Percentiles rank a stretch among this genome's conserved stretches.
Conservation (phyloP, 371 early-diverging fungal species). For the Catenaria anguillulae region DNA sequence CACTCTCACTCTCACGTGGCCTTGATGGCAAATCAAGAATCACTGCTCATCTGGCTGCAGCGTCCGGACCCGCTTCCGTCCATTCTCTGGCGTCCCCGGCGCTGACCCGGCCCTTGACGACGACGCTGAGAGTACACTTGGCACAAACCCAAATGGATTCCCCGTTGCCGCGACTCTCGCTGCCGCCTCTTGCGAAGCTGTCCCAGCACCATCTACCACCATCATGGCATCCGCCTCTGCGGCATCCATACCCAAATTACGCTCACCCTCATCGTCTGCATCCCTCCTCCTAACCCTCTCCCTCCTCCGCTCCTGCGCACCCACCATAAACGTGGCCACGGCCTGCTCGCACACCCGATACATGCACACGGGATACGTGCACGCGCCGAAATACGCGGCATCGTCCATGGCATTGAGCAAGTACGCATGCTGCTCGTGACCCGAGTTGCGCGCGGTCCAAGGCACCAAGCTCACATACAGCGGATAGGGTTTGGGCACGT, state of each 20-base stretch:
- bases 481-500: background rate
- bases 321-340: background rate
- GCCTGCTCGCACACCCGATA: background rate
- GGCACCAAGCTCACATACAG: background rate
- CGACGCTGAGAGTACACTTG: too few relatives aligned
- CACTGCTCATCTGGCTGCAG: too few relatives aligned
- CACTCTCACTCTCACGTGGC: too few relatives aligned
- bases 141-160: background rate
- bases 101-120: too few relatives aligned
- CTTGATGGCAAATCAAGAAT: too few relatives aligned
- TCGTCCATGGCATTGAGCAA: background rate
- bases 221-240: too few relatives aligned
- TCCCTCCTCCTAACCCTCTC: background rate
- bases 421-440: background rate
- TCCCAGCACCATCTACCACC: too few relatives aligned
- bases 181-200: too few relatives aligned
- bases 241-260: too few relatives aligned
- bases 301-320: background rate
- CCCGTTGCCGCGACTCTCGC: too few relatives aligned
- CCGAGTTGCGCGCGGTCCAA: background rate
- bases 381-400: background rate
- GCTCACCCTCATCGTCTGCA: background rate
- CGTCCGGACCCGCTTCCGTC: too few relatives aligned
- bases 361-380: background rate
- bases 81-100: too few relatives aligned